phyloP scores from a whole-genome alignment of 768 basidiomycete genomes.

The Leucosporidium yakuticum region DNA sequence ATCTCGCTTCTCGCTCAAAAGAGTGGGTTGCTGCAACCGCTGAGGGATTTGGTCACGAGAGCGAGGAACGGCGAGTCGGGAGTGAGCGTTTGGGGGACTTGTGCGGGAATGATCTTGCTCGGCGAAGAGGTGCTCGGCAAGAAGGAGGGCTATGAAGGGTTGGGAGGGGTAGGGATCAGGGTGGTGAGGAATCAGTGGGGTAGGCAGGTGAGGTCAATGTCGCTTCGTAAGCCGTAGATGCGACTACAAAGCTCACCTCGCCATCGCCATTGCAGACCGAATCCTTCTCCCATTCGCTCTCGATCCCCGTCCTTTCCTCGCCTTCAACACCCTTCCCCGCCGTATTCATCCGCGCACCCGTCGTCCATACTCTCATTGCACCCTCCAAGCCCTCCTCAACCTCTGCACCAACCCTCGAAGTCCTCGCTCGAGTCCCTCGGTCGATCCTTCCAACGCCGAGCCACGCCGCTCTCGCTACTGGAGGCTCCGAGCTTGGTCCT shows the following conservation, averaged over 20 bases:
- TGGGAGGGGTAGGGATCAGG: too few relatives aligned
- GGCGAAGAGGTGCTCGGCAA: conserved; percentile 42
- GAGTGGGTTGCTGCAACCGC: conserved; percentile 71
- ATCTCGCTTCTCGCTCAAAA: conserved; percentile 65
- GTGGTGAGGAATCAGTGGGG: conserved; percentile 90
- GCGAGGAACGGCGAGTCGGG: conserved; percentile 17
- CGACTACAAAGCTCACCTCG: background rate
- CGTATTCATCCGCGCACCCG: conserved; percentile 88
- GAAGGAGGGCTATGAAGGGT: too few relatives aligned
- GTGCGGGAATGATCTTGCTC: conserved; percentile 88
- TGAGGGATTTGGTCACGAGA: conserved; percentile 58
- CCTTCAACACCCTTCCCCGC: conserved; percentile 63
- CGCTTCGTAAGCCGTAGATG: background rate
- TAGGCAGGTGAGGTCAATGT: conserved; percentile 60
- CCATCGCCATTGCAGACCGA: conserved; percentile 55
- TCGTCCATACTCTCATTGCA: conserved; percentile 42
- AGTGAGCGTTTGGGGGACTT: conserved; percentile 90
- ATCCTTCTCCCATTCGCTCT: conserved; percentile 76
- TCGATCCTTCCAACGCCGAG: conserved; percentile 47
- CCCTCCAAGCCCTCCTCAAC: conserved; percentile 7
- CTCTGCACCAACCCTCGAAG: conserved; percentile 52
- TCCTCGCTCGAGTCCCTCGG: conserved; percentile 64
- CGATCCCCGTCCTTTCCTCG: conserved; percentile 59
- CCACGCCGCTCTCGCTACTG: too few relatives aligned
- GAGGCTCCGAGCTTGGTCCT: conserved; percentile 18